Percentiles rank a stretch among this genome's conserved stretches.
Conservation (phyloP, 1,139 yeast species). For the Taphrina communis region DNA sequence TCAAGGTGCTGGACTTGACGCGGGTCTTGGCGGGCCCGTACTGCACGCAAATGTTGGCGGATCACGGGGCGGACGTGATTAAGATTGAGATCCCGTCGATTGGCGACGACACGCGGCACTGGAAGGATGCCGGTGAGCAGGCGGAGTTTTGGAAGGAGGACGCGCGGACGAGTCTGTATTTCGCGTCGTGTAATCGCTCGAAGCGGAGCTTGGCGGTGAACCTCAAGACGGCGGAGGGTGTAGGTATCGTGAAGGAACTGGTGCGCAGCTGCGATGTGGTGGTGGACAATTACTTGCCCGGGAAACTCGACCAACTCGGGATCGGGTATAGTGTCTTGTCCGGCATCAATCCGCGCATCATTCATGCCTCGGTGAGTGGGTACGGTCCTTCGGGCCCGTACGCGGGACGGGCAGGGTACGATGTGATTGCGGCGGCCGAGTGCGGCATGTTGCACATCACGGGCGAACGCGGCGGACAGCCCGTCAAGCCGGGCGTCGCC, state of each 20-base stretch:
- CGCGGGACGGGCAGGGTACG: conserved; percentile 54
- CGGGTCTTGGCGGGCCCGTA: conserved; percentile 58
- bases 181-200: conserved; percentile 54
- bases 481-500: conserved; percentile 57
- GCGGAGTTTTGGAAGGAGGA: conserved; percentile 26
- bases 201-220: conserved; percentile 54
- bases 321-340: conserved; percentile 51
- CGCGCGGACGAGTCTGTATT: conserved; percentile 55
- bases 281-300: conserved; percentile 56
- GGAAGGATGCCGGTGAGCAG: conserved; percentile 50
- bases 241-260: conserved; percentile 50
- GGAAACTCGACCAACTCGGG: conserved; percentile 53
- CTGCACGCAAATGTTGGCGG: conserved; percentile 54
- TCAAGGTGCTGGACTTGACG: conserved; percentile 54
- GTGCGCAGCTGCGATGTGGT: conserved; percentile 53
- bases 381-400: conserved; percentile 55
- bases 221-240: conserved; percentile 52
- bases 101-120: conserved; percentile 57
- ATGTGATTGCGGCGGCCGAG: conserved; percentile 58
- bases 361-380: conserved; percentile 55
- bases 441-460: conserved; percentile 58
- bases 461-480: conserved; percentile 55
- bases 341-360: conserved; percentile 48
- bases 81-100: conserved; percentile 56
- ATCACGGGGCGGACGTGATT: conserved; percentile 53